Conservation (phyloP, 2,329 filamentous ascomycete species). For the Leptosphaerulina australis region DNA sequence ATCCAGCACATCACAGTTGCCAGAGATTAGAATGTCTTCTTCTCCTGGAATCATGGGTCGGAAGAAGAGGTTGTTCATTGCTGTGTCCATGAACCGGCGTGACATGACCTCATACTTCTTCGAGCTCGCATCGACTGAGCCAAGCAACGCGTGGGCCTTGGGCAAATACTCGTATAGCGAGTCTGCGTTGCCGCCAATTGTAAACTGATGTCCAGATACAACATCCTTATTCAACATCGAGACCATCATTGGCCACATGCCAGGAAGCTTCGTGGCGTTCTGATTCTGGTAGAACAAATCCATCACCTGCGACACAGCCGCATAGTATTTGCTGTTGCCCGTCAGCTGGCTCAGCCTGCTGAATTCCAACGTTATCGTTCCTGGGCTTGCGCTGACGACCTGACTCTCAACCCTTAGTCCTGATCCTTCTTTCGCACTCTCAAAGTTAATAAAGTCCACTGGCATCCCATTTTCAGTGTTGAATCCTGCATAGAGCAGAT, state of each 20-base stretch:
- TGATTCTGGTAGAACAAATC: slow-evolving; percentile 79
- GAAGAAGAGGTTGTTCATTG: slow-evolving; percentile 54
- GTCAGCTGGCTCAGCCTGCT: slow-evolving; percentile 88
- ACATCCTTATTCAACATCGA: slow-evolving; percentile 40
- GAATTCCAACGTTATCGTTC: slow-evolving; percentile 84
- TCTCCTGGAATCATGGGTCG: slow-evolving; percentile 55
- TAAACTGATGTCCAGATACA: slow-evolving; percentile 37
- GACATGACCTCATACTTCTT: slow-evolving; percentile 60
- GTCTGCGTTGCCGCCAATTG: slow-evolving; percentile 45
- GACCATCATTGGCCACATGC: slow-evolving; percentile 78
- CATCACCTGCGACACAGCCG: slow-evolving; percentile 85
- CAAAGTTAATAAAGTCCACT: slow-evolving; percentile 58
- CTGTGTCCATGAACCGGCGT: slow-evolving; percentile 54
- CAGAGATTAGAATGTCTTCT: slow-evolving; percentile 55
- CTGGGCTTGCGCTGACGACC: slow-evolving; percentile 48
- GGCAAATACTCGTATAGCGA: slow-evolving; percentile 51
- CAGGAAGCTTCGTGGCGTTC: slow-evolving; percentile 70
- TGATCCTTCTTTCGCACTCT: slow-evolving; percentile 36
- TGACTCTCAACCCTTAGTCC: slow-evolving; percentile 66
- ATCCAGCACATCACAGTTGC: slow-evolving; percentile 49
- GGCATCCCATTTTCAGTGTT: slow-evolving; percentile 95
- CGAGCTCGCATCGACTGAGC: slow-evolving; percentile 50
- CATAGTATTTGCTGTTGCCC: slow-evolving; percentile 81
- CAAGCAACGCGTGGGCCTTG: slow-evolving; percentile 55
- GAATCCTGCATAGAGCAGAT: slow-evolving; percentile 79